Evolutionary conservation across 2,329 filamentous ascomycete genomes (phyloP), one percentile per base, ranked within the genome.

Genomic region (Xylaria sp.): DNA sequence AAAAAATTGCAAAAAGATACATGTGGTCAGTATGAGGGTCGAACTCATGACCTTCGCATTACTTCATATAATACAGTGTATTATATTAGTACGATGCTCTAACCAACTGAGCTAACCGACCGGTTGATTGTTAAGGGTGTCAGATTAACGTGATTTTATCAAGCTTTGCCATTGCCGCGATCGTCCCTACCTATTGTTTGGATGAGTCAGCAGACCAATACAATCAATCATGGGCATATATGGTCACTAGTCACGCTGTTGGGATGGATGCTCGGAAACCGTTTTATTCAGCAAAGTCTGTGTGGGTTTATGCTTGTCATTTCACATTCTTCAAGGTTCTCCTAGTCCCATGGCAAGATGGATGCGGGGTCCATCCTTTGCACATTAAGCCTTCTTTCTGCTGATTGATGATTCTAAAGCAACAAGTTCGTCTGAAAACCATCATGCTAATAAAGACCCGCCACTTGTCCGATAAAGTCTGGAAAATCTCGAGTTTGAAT

Each of bases 271-370:
- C 61, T 63, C 51, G 51, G 61, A 63, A 63, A 63, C 51, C 42
- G 51, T 57, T 63, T 63, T 63, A 56, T 63, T 63, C n/a, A 63
- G 61, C 61, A 63, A 62, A 63, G 61, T 56, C 61, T 63, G 61
- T 57, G 61, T 63, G 12, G 27, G 61, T 57, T 63, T 63, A 56
- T 63, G 61, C 61, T 63, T 63, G 61, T 57, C 42, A 63, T 63
- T 63, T 56, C 42, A 63, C 30, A 63, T 63, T 63, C 61, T 63
- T 63, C 61, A 19, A 57, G 61, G 61, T 63, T 63, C 42, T 63
- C 61, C 42, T 63, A 63, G 51, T 63, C 53, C 61, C 51, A 63
- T 63, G 61, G 61, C 42, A 63, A 63, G 53, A 63, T 63, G 51
- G 53, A 63, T 63, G 51, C 61, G 19, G 61, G 53, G 61, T 63